Evolutionary conservation across 2,329 filamentous ascomycete genomes (phyloP).

Genomic region (Paecilomyces fulvus): DNA sequence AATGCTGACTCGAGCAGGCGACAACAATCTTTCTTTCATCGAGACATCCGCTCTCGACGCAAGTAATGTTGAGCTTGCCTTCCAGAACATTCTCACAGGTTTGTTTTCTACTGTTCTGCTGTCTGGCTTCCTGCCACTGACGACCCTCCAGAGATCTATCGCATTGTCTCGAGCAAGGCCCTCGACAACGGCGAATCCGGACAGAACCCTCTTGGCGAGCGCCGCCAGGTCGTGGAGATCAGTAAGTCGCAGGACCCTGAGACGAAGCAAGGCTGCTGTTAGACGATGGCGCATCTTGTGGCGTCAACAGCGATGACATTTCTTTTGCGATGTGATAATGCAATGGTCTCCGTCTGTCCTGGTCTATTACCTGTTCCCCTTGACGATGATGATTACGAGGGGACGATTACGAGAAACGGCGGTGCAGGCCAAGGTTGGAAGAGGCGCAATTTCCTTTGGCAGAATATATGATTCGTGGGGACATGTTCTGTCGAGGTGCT

Average conservation of each 20-base stretch:
- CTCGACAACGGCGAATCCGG: slow-evolving; percentile 80
- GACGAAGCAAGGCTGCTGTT: slow-evolving; percentile 51
- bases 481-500: slow-evolving; percentile 4
- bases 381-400: slow-evolving; percentile 25
- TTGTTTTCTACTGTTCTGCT: slow-evolving; percentile 26
- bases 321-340: slow-evolving; percentile 31
- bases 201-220: slow-evolving; percentile 69
- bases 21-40: slow-evolving; percentile 98
- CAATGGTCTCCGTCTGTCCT: slow-evolving; percentile 28
- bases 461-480: slow-evolving; percentile 7
- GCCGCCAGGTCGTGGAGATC: slow-evolving; percentile 72
- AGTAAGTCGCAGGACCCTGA: slow-evolving; percentile 76
- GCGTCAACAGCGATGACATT: slow-evolving; percentile 26
- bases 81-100: slow-evolving; percentile 99
- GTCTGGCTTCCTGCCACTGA: slow-evolving; percentile 8
- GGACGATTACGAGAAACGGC: slow-evolving; percentile 14
- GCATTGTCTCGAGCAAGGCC: slow-evolving; percentile 96
- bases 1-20: slow-evolving; percentile 50
- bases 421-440: slow-evolving; percentile 16
- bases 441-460: slow-evolving; percentile 12
- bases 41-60: slow-evolving; percentile 98
- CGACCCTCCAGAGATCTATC: slow-evolving; percentile 77
- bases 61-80: slow-evolving; percentile 97
- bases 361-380: slow-evolving; percentile 27
- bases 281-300: slow-evolving; percentile 16